Percentiles rank a stretch among this genome's conserved stretches.
These are phyloP conservation scores for Alloteropsis semialata DNA, from an alignment of 176 grass and related monocot genomes.

Conservation along the genomic window DNA sequence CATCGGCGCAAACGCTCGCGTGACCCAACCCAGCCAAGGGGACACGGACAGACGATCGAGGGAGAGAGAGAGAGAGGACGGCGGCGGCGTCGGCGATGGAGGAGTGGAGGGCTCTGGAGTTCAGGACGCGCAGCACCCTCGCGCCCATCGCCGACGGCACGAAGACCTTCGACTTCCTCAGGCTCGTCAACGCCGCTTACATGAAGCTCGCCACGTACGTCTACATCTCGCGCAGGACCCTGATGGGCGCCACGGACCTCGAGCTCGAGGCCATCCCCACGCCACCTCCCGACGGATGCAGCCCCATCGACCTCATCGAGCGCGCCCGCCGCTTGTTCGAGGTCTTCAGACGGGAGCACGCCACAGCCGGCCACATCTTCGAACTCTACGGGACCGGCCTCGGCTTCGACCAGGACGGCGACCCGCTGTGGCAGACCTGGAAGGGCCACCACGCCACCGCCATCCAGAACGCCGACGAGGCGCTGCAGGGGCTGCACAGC, in stretches of 20 bases:
- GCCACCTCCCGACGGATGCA: background rate
- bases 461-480: background rate
- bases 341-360: background rate
- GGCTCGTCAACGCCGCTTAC: background rate
- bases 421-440: background rate
- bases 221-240: too few relatives aligned
- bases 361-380: background rate
- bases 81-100: background rate
- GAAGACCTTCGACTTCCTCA: background rate
- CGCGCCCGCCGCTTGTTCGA: background rate
- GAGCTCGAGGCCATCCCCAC: background rate
- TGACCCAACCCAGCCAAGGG: background rate
- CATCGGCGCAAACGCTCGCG: background rate
- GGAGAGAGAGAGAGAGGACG: background rate
- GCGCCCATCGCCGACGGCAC: background rate
- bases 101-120: background rate
- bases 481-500: background rate
- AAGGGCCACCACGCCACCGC: background rate
- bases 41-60: too few relatives aligned
- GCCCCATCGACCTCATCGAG: background rate
- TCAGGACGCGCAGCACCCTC: background rate
- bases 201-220: background rate
- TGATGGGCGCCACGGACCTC: background rate
- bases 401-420: background rate
- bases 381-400: background rate